Conservation (phyloP, 257 asterid species). For the Rubia yunnanensis region DNA sequence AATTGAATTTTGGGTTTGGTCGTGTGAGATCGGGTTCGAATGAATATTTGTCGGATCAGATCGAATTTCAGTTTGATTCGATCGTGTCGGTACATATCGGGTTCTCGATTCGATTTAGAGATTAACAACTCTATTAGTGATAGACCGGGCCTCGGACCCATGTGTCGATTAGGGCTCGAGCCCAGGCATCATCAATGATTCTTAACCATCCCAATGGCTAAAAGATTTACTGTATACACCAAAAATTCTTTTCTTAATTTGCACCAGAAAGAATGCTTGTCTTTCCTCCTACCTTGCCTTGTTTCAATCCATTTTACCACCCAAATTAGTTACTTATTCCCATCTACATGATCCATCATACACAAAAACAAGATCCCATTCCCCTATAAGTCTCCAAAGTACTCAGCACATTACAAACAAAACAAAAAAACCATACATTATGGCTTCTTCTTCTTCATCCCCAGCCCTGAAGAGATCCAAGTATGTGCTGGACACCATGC, state of each 20-base stretch:
- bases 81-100: too few species aligned
- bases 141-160: too few species aligned
- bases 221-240: conserved; percentile 12
- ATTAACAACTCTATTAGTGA: too few species aligned
- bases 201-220: conserved; percentile 26
- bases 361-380: conserved; percentile 6
- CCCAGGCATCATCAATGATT: too few species aligned
- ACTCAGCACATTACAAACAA: conserved; percentile 5
- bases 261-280: conserved; percentile 23
- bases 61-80: too few species aligned
- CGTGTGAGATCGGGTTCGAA: too few species aligned
- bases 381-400: conserved; percentile 33
- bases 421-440: conserved; percentile 4
- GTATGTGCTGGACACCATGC: conserved; percentile 69
- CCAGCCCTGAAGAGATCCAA: conserved; percentile 59
- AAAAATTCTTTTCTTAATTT: conserved; percentile 53
- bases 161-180: too few species aligned
- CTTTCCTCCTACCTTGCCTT: conserved; percentile 29
- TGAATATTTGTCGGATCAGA: too few species aligned
- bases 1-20: too few species aligned
- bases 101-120: too few species aligned
- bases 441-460: conserved; percentile 42
- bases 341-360: conserved; percentile 6
- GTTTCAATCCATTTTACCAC: conserved; percentile 16
- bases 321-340: too few species aligned